phyloP scores from a whole-genome alignment of 2,329 filamentous ascomycete genomes.

The Cylindrodendrum hubeiense region DNA sequence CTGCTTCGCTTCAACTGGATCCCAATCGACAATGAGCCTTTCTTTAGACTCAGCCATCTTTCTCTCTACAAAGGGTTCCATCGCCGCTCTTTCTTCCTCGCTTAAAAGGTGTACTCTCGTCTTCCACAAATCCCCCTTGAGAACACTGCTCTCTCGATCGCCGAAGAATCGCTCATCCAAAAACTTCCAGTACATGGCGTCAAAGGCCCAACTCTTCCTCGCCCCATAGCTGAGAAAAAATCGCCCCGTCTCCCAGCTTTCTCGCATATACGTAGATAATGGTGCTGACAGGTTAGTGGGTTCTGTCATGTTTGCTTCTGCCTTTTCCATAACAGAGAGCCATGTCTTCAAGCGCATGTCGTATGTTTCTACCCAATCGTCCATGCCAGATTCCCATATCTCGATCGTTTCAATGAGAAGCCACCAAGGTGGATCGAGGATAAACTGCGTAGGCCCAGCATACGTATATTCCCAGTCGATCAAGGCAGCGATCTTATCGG shows the following conservation, averaged over 20 bases:
- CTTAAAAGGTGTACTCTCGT: too few species aligned
- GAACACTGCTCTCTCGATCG: too few species aligned
- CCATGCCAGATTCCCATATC: constrained; percentile 46
- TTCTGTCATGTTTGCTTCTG: too few species aligned
- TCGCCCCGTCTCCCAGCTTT: constrained; percentile 51
- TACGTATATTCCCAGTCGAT: constrained; percentile 57
- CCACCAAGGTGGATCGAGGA: constrained; percentile 53
- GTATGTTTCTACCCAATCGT: constrained; percentile 46
- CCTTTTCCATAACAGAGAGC: constrained; percentile 46
- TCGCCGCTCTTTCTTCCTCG: too few species aligned
- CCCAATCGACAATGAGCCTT: too few species aligned
- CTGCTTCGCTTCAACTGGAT: too few species aligned
- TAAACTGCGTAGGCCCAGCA: constrained; percentile 48
- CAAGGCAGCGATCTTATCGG: constrained; percentile 40
- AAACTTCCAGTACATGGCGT: constrained; percentile 52
- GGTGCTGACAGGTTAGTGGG: too few species aligned
- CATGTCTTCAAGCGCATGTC: constrained; percentile 48
- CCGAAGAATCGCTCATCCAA: constrained; percentile 49
- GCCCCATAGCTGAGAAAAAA: constrained; percentile 52
- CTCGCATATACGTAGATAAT: constrained; percentile 50
- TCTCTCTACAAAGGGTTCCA: too few species aligned
- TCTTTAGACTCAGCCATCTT: too few species aligned
- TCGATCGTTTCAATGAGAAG: constrained; percentile 49
- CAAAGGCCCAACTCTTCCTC: constrained; percentile 53
- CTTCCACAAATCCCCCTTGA: too few species aligned